Evolutionary conservation across 257 asterid genomes (phyloP), one percentile per base, ranked within the genome.

Genomic region (Ilex aquifolium): DNA sequence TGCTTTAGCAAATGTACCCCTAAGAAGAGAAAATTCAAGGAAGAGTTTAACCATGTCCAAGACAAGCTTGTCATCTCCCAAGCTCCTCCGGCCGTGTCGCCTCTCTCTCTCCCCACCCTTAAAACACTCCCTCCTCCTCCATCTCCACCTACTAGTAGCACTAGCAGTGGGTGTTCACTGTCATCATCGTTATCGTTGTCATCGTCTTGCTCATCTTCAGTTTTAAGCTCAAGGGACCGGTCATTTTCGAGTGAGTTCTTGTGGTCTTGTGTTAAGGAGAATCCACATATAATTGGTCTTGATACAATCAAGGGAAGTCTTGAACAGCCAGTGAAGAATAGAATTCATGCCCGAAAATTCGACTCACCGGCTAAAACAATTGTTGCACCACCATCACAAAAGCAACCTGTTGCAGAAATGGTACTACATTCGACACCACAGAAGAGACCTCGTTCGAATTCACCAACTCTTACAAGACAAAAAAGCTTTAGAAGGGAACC

Each of bases 1-100:
- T 88, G 96, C 90, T 76, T 88, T 61, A 86, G 96, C 79, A 86
- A 88, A 77, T 83, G 91, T 79, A 83, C 32, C 31, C 72, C 88
- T 8, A 84, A 80, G 74, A 86, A 80, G 74, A 86, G 75, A 66
- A 63, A 73, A 58, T 27, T 50, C 67, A 77, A 68, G 62, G 65
- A 77, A 60, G 59, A 62, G 40, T 13, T 7, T 44, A 48, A 56
- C 71, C 76, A 57, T 63, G 84, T 80, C 57, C 85, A 83, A 2
- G 95, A 88, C 17, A 86, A 86, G 74, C 83, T 79, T 59, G 87
- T 82, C 13, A 74, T 82, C 64, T 80, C 90, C 3, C 88, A 76
- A 63, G 67, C 80, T 17, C 83, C 82, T 10, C 7, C 56, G 5
- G 67, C 79, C 61, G 50, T 84, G 17, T 6, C 30, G 11, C 72